Evolutionary conservation across 345 rosid genomes (phyloP).

Genomic region (Gossypium sturtianum): DNA sequence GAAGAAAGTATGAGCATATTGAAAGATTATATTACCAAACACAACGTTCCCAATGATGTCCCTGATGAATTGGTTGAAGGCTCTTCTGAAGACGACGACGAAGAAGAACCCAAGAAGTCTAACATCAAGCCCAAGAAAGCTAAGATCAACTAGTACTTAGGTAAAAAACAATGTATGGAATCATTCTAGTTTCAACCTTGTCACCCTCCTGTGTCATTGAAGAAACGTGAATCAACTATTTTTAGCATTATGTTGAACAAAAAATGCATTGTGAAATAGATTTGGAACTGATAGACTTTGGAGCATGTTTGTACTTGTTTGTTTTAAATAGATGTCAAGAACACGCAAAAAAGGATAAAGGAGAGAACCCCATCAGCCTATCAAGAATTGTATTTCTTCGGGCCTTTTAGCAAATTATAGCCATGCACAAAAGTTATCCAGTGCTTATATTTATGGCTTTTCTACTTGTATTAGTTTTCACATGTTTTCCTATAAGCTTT

Average conservation of each 20-base stretch:
- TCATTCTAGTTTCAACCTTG: background rate
- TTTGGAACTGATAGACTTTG: background rate
- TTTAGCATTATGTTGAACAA: background rate
- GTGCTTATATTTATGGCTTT: too few relatives aligned
- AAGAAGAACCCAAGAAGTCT: conserved; percentile 25
- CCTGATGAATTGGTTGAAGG: conserved; percentile 57
- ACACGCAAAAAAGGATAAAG: background rate
- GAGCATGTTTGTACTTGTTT: background rate
- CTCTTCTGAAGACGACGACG: conserved; percentile 52
- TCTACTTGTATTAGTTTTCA: too few relatives aligned
- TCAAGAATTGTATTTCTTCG: background rate
- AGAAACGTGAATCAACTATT: background rate
- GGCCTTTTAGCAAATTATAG: background rate
- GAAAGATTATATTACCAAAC: conserved; percentile 78
- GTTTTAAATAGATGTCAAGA: background rate
- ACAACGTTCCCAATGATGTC: conserved; percentile 71
- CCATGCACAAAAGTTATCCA: background rate
- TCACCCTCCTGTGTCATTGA: background rate
- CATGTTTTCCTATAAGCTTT: background rate
- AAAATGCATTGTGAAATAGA: background rate
- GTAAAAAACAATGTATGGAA: background rate
- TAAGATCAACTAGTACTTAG: conserved; percentile 35
- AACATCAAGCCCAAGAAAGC: conserved; percentile 56
- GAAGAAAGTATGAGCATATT: conserved; percentile 67
- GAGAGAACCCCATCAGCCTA: background rate